Evolutionary conservation across 2,329 filamentous ascomycete species (phyloP).

Genomic region (Cadophora malorum): DNA sequence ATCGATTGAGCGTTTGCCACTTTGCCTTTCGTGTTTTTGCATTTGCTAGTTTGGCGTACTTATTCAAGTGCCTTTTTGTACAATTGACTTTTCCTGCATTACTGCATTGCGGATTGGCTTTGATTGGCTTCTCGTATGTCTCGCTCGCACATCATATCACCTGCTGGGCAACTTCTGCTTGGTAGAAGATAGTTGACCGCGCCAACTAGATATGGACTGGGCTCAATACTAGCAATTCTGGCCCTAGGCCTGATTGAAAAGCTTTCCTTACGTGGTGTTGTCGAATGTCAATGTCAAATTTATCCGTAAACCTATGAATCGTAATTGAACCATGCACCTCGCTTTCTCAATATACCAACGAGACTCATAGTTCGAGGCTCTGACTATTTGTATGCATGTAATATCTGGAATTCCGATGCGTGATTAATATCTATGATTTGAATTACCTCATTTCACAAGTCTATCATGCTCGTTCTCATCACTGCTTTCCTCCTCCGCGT

Average conservation of each 20-base stretch:
- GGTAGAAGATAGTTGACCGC: slow-evolving; percentile 6
- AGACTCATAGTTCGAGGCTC: slow-evolving; percentile 33
- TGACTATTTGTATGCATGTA: slow-evolving; percentile 18
- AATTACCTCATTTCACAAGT: slow-evolving; percentile 41
- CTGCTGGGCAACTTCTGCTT: slow-evolving; percentile 4
- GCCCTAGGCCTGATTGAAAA: slow-evolving; percentile 39
- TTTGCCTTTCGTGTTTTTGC: neutral
- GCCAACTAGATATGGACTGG: slow-evolving; percentile 30
- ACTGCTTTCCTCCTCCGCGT: slow-evolving; percentile 33
- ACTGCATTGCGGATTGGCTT: slow-evolving; percentile 25
- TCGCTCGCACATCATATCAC: no score
- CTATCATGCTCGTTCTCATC: slow-evolving; percentile 43
- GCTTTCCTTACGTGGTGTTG: slow-evolving; percentile 32
- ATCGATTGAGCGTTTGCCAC: slow-evolving; percentile 1
- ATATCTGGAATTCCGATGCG: slow-evolving; percentile 21
- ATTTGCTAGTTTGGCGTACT: slow-evolving; percentile 21
- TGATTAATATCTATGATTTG: slow-evolving; percentile 8
- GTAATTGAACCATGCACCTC: slow-evolving; percentile 23
- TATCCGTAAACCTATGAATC: slow-evolving; percentile 22
- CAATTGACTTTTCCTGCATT: slow-evolving; percentile 19
- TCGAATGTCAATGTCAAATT: neutral
- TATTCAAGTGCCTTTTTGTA: slow-evolving; percentile 27
- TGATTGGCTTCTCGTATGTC: slow-evolving; percentile 1
- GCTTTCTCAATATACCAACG: slow-evolving; percentile 5
- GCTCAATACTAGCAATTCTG: slow-evolving; percentile 32